Evolutionary conservation across 768 basidiomycete species (phyloP), one percentile per base, ranked within the genome.

Genomic region (Sarcodon aspratus): DNA sequence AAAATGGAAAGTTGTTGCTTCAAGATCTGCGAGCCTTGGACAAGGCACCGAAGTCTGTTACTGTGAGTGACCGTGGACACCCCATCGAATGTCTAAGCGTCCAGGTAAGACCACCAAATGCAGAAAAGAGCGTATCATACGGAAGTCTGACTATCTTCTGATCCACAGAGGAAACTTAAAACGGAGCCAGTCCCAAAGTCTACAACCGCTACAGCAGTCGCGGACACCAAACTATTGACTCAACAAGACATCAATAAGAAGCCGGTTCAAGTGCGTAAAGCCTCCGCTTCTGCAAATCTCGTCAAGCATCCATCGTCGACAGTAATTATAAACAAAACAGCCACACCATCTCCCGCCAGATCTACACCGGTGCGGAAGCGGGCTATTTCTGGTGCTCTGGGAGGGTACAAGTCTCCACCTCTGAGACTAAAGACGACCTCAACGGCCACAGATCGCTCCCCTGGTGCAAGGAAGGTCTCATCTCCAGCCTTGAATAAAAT

Each of bases 11-110:
- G 48, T 62, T 88, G n/a, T 60, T 85, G 17, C 58, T 81, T 18
- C 61, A 82, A 32, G 81, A 85, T 54, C 64, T 86, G 15, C 78
- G 85, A 33, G 69, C 75, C 12, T 61, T 82, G 35, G 83, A 88
- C 53, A 79, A 78, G 52, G 71, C 72, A n/a, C 78, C 82, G 0
- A 82, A 73, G 58, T 55, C 63, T 6, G 67, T 85, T 45, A 55
- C 58, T 7, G 59, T 86, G 9, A 76, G 76, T 50, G 70, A 75
- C 33, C 63, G 53, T 33, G 73, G 70, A 8, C 65, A 60, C 50
- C 63, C 71, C 7, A 66, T 88, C 13, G 66, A 73, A 50, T 72
- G 71, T 33, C 70, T 87, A 27, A 66, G 70, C 46, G 70, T 82
- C 33, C 80, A 82, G 69, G 83, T 78, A 52, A 38, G 68, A 58